Conservation (phyloP, 331 rosid genomes). For the Erythrophleum ivorense region DNA sequence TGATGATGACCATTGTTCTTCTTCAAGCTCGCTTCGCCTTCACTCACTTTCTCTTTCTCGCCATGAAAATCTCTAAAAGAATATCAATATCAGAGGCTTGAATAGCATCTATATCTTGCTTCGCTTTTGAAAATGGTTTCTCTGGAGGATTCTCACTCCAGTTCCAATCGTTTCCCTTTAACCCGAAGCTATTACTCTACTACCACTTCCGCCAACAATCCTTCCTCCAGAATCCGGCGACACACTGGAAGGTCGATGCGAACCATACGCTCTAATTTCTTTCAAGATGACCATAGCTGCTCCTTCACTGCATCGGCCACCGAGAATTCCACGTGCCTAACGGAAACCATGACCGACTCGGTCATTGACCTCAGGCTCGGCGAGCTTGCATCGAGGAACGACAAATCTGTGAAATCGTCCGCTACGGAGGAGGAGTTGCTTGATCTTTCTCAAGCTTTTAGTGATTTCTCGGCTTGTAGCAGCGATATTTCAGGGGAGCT, state of each 20-base stretch:
- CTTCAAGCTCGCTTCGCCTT: slow-evolving; percentile 27
- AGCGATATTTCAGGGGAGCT: slow-evolving; percentile 95
- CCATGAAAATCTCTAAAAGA: slow-evolving; percentile 45
- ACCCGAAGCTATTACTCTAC: slow-evolving; percentile 50
- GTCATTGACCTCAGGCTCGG: slow-evolving; percentile 87
- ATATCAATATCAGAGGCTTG: background rate
- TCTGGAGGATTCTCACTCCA: slow-evolving; percentile 70
- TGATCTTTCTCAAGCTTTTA: slow-evolving; percentile 84
- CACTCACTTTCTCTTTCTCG: slow-evolving; percentile 28
- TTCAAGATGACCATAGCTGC: slow-evolving; percentile 62
- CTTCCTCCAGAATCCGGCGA: slow-evolving; percentile 62
- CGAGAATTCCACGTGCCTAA: slow-evolving; percentile 59
- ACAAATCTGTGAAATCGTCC: slow-evolving; percentile 45
- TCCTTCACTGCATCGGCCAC: slow-evolving; percentile 48
- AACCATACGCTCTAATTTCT: slow-evolving; percentile 77
- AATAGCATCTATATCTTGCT: background rate
- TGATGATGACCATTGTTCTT: slow-evolving; percentile 35
- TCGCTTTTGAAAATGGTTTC: slow-evolving; percentile 68
- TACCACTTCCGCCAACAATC: slow-evolving; percentile 28
- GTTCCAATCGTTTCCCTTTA: slow-evolving; percentile 66
- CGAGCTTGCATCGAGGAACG: slow-evolving; percentile 73
- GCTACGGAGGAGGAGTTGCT: slow-evolving; percentile 65
- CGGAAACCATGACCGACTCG: slow-evolving; percentile 83
- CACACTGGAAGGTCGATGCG: slow-evolving; percentile 94
- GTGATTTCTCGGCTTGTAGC: slow-evolving; percentile 88